Conservation (phyloP, 768 basidiomycete genomes). For the Mrakia frigida region DNA sequence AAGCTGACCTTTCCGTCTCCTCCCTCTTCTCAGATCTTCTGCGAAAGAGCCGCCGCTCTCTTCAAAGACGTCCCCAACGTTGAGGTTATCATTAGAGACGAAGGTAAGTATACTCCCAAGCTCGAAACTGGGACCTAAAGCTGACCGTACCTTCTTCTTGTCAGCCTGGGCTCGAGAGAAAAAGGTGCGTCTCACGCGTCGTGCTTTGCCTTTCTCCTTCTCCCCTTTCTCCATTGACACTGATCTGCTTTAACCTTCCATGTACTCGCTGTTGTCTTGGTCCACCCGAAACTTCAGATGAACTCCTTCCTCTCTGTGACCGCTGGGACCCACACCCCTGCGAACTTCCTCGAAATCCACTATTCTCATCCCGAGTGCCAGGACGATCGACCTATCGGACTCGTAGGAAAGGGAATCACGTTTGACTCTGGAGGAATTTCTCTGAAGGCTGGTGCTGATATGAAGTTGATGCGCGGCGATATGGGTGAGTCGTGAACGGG, state of each 20-base stretch:
- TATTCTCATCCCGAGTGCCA: conserved; percentile 66
- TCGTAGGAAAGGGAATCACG: conserved; percentile 82
- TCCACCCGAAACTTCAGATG: conserved; percentile 54
- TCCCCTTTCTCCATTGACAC: neutral
- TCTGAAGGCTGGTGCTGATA: conserved; percentile 66
- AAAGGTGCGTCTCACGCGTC: neutral
- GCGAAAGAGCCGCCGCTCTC: conserved; percentile 62
- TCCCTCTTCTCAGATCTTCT: conserved; percentile 53
- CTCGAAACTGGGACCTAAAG: no score
- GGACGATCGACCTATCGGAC: conserved; percentile 59
- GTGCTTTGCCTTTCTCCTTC: neutral
- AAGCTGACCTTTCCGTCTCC: neutral
- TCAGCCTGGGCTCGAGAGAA: neutral
- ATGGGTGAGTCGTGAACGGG: conserved; percentile 35
- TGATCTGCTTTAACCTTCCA: no score
- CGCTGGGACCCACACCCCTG: conserved; percentile 72
- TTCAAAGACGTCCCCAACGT: conserved; percentile 64
- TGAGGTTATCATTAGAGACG: conserved; percentile 64
- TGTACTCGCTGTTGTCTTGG: no score
- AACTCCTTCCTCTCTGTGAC: conserved; percentile 83
- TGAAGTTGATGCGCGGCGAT: conserved; percentile 38
- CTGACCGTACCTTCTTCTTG: neutral
- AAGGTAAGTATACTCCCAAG: conserved; percentile 50
- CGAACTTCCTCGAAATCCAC: conserved; percentile 80
- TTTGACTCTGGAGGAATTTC: conserved; percentile 85